These are phyloP conservation scores for Amaranthus hypochondriacus DNA, from an alignment of 148 eudicot genomes.

Conservation along the genomic window DNA sequence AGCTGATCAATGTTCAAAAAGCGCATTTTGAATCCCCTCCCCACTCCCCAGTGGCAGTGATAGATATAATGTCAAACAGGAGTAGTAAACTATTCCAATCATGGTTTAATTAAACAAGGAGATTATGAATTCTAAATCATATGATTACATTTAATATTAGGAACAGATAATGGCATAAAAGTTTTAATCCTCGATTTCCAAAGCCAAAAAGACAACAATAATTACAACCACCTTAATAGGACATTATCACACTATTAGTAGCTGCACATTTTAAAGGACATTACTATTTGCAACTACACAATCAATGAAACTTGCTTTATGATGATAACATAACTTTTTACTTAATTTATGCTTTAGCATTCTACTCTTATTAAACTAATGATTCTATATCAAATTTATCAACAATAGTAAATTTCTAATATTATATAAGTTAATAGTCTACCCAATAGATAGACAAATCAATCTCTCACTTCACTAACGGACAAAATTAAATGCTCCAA, in stretches of 20 bases:
- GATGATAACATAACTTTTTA: background rate
- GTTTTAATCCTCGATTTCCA: background rate
- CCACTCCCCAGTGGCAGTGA: no score
- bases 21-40: background rate
- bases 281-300: slow-evolving; percentile 5
- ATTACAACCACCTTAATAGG: background rate
- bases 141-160: background rate
- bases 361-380: background rate
- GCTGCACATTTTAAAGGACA: background rate
- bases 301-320: background rate
- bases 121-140: background rate
- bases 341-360: background rate
- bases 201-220: background rate
- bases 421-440: no score
- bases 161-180: background rate
- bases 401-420: no score
- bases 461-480: no score
- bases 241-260: background rate
- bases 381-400: no score
- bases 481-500: no score
- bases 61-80: no score
- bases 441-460: no score
- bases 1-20: background rate
- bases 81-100: background rate
- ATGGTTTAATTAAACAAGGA: background rate